A percentile compares a stretch with the other conserved stretches of the same genome.
These are phyloP conservation scores for Biscutella laevigata DNA, from an alignment of 441 rosid genomes.

Conservation along the genomic window DNA sequence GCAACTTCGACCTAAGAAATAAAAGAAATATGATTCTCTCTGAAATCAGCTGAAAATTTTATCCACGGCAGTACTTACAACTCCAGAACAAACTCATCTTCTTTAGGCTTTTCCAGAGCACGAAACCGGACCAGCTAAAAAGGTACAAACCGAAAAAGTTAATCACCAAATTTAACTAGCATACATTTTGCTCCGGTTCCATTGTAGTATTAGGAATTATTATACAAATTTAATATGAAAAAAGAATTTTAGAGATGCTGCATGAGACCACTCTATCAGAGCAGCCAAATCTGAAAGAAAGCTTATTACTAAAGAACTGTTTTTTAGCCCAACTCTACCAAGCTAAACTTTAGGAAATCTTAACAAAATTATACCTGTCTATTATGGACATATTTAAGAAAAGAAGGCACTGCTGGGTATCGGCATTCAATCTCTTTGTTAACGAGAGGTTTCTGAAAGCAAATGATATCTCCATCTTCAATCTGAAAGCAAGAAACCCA, in stretches of 20 bases:
- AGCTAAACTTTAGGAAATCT: slow-evolving; percentile 21
- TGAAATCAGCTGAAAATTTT: slow-evolving; percentile 6
- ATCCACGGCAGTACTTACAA: slow-evolving; percentile 42
- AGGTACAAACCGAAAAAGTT: slow-evolving; percentile 6
- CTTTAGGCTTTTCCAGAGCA: slow-evolving; percentile 68
- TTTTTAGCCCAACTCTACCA: slow-evolving; percentile 8
- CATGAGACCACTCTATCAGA: background rate
- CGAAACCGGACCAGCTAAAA: slow-evolving; percentile 60
- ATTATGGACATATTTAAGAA: slow-evolving; percentile 59
- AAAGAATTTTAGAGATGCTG: slow-evolving; percentile 7
- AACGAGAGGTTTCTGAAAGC: slow-evolving; percentile 44
- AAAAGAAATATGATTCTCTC: slow-evolving; percentile 6
- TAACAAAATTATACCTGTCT: slow-evolving; percentile 48
- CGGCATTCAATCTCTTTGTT: slow-evolving; percentile 36
- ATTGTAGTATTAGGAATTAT: background rate
- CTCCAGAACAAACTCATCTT: slow-evolving; percentile 59
- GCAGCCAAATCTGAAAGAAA: slow-evolving; percentile 1
- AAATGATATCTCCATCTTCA: slow-evolving; percentile 66
- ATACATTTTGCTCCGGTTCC: background rate
- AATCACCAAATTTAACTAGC: slow-evolving; percentile 3
- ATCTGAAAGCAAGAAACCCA: slow-evolving; percentile 32
- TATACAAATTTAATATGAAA: background rate
- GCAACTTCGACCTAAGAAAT: slow-evolving; percentile 50
- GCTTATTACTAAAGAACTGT: background rate
- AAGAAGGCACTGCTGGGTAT: slow-evolving; percentile 56